phyloP scores from a whole-genome alignment of 1,139 yeast species.

The Suhomyces wounanorum region DNA sequence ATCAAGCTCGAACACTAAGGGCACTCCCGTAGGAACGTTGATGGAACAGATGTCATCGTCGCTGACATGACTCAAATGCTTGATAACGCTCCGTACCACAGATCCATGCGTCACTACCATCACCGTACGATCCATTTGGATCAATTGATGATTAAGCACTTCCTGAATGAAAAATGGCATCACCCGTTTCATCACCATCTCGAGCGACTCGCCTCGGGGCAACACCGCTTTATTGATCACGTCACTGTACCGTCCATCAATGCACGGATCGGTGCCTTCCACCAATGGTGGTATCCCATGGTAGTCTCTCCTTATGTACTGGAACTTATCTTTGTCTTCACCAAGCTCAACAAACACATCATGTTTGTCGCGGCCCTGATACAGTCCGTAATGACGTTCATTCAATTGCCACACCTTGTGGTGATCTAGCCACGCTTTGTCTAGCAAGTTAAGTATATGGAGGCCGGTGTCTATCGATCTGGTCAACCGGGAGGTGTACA shows the following conservation, averaged over 20 bases:
- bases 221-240: conserved; percentile 29
- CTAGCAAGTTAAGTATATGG: conserved; percentile 52
- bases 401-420: conserved; percentile 68
- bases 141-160: conserved; percentile 38
- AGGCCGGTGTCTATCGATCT: conserved; percentile 69
- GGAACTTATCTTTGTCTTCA: conserved; percentile 57
- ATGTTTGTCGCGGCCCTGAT: conserved; percentile 69
- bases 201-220: conserved; percentile 71
- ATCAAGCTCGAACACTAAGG: conserved; percentile 58
- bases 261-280: conserved; percentile 31
- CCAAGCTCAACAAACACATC: conserved; percentile 56
- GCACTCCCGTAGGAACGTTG: conserved; percentile 79
- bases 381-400: conserved; percentile 76
- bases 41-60: conserved; percentile 66
- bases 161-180: conserved; percentile 53
- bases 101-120: conserved; percentile 77
- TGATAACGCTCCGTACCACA: conserved; percentile 67
- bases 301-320: conserved; percentile 67
- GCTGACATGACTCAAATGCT: conserved; percentile 55
- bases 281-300: conserved; percentile 67
- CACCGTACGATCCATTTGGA: conserved; percentile 47
- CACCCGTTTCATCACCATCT: conserved; percentile 64
- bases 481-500: conserved; percentile 65
- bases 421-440: conserved; percentile 50
- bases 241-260: conserved; percentile 50